Conservation (phyloP, 257 asterid genomes). For the Gentiana straminea region DNA sequence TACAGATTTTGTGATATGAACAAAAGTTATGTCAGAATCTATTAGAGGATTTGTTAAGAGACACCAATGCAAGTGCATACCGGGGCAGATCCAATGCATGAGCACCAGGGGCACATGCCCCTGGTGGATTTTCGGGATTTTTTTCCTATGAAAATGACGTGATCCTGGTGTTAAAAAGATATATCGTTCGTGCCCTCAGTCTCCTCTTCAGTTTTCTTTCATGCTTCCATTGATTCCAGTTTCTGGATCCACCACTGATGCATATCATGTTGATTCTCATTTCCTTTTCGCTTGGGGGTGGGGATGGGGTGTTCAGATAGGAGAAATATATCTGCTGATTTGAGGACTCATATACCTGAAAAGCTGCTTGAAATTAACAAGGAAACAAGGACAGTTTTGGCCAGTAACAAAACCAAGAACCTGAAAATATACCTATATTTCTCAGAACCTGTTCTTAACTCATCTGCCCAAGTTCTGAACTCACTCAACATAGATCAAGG, state of each 20-base stretch:
- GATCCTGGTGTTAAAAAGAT: too few relatives aligned
- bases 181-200: too few relatives aligned
- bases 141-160: too few relatives aligned
- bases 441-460: constrained; percentile 66
- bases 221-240: too few relatives aligned
- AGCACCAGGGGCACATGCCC: too few relatives aligned
- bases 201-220: too few relatives aligned
- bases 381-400: constrained; percentile 59
- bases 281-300: constrained; percentile 5
- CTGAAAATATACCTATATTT: constrained; percentile 65
- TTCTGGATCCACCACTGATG: background rate
- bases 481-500: constrained; percentile 58
- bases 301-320: constrained; percentile 39
- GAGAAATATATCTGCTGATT: constrained; percentile 49
- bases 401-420: constrained; percentile 55
- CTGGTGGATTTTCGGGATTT: too few relatives aligned
- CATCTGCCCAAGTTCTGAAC: constrained; percentile 63
- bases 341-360: constrained; percentile 80
- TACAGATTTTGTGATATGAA: too few relatives aligned
- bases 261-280: background rate
- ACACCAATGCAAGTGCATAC: too few relatives aligned
- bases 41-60: too few relatives aligned
- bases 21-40: too few relatives aligned
- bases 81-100: too few relatives aligned
- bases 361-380: constrained; percentile 51